Base-by-base conservation (phyloP, 2,329 filamentous ascomycete genomes). In the Phialophora verrucosa region DNA sequence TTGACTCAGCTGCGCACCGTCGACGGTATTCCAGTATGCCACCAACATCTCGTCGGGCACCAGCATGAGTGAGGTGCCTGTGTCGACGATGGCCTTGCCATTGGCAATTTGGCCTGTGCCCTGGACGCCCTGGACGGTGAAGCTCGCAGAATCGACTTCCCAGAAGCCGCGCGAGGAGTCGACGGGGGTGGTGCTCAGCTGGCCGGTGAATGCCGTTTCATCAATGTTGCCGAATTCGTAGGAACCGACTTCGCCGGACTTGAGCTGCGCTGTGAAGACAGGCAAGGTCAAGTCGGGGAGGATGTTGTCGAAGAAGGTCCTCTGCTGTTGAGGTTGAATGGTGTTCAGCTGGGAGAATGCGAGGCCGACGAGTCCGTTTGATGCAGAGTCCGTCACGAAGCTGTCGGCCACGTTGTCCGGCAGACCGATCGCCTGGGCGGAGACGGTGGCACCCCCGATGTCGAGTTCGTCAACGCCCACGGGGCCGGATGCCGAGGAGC, bases 171-270 rank as follows among this genome's bases (percentile, higher is more conserved):
- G 78, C 11, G 82, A 82, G 20, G 81, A 83, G 74, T 91, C 85
- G 68, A 92, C 82, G 10, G 84, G 80, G 23, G 88, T 81, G 75
- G 88, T 91, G 25, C 82, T 78, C 72, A 93, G 83, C 3, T 83
- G 73, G 38, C 90, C 90, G 1, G 76, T 81, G 76, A 90, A 90
- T 72, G 90, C 87, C 63, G 79, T 79, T 1, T 73, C 74, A 75
- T 93, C 89, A 73, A 93, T 88, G 71, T 78, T 83, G 67, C 91
- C 91, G 73, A 93, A 93, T 74, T 92, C 88, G 78, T 92, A 93
- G 32, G 85, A 83, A 54, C 90, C 90, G 2, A 82, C 79, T 17
- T 82, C 81, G 65, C 83, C 81, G 70, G 85, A 83, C 73, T 86
- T 85, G 53, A 94, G 82, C 67, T 90, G 84, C 27, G 88, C 90